These are phyloP conservation scores for Mycena vulgaris DNA, from an alignment of 768 basidiomycete genomes.

Conservation along the genomic window DNA sequence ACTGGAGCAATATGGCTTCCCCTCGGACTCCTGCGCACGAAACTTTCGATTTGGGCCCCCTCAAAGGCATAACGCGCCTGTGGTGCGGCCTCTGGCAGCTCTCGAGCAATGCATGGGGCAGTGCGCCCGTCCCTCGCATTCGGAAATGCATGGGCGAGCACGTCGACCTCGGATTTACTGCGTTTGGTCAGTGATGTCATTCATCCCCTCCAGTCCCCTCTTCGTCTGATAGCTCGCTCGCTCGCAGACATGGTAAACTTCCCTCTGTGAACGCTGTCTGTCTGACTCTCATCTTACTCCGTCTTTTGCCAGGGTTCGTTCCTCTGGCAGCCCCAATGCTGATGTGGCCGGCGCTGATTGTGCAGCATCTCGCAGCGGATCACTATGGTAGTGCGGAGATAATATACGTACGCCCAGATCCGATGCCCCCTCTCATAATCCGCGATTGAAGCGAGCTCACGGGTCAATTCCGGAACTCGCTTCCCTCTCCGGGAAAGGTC, in stretches of 20 bases:
- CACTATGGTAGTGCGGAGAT: conserved; percentile 90
- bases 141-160: conserved; percentile 32
- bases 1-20: no score
- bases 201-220: neutral
- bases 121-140: conserved; percentile 30
- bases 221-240: neutral
- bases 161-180: conserved; percentile 65
- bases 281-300: conserved; percentile 8
- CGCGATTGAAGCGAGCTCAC: conserved; percentile 50
- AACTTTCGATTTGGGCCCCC: conserved; percentile 31
- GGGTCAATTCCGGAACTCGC: conserved; percentile 77
- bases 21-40: conserved; percentile 33
- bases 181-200: conserved; percentile 64
- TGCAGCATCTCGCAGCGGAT: conserved; percentile 67
- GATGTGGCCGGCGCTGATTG: neutral
- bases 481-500: conserved; percentile 58
- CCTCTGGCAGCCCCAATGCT: no score
- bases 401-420: conserved; percentile 74
- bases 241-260: conserved; percentile 66
- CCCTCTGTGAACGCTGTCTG: neutral
- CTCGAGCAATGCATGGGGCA: conserved; percentile 37
- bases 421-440: conserved; percentile 19
- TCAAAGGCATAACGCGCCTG: conserved; percentile 26
- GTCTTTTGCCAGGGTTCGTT: neutral
- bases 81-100: conserved; percentile 38